Percentiles rank a stretch among this genome's conserved stretches.
Conservation (phyloP, 495 filamentous ascomycete species). For the Evernia prunastri region DNA sequence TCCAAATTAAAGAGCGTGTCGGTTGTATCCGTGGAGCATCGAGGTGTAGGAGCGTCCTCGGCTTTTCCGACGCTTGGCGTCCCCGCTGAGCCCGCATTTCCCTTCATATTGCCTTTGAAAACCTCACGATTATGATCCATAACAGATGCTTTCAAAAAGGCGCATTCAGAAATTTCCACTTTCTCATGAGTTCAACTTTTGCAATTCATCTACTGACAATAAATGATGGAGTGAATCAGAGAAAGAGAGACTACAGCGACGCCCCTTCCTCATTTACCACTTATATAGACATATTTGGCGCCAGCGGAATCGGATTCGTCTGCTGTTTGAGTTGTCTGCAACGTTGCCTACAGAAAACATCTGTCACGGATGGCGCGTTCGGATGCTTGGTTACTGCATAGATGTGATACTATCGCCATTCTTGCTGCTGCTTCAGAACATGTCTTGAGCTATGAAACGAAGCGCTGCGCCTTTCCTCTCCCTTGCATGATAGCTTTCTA, state of each 20-base stretch:
- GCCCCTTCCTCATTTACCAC: conserved; percentile 4
- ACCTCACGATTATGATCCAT: conserved; percentile 7
- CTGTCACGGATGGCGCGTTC: neutral
- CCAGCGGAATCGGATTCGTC: neutral
- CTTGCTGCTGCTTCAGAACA: neutral
- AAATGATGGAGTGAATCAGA: neutral
- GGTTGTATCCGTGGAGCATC: conserved; percentile 15
- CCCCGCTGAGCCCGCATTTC: conserved; percentile 4
- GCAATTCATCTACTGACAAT: neutral
- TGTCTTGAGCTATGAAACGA: neutral
- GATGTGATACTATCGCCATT: neutral
- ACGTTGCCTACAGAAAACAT: too few species aligned
- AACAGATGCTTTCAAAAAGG: neutral
- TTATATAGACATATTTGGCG: neutral
- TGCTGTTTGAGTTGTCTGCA: neutral
- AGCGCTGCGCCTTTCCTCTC: neutral
- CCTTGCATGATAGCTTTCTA: neutral
- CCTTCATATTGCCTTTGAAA: conserved; percentile 6
- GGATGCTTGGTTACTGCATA: neutral
- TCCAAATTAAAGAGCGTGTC: conserved; percentile 21
- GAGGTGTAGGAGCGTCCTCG: conserved; percentile 2
- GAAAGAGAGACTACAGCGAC: conserved; percentile 1
- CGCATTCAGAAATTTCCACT: neutral
- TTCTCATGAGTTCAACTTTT: neutral
- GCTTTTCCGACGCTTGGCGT: conserved; percentile 12